Evolutionary conservation across 495 filamentous ascomycete species (phyloP).

Genomic region (Aspergillus conjunctus): DNA sequence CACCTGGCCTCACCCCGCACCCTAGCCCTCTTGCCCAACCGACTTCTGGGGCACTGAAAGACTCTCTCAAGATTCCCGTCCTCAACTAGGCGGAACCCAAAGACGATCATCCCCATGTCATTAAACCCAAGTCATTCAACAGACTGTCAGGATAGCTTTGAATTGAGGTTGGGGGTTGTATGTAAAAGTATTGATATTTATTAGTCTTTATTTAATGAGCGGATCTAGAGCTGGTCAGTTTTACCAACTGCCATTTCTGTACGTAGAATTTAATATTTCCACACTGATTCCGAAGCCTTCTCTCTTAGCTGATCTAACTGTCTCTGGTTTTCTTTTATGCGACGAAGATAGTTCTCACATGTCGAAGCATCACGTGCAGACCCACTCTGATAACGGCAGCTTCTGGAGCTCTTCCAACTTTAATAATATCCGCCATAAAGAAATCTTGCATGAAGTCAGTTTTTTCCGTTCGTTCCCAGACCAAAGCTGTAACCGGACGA

Average conservation of each 20-base stretch:
- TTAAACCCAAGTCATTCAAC: not conserved
- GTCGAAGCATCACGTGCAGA: not conserved
- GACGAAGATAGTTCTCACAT: not conserved
- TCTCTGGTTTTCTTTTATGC: not conserved
- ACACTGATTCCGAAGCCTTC: not conserved
- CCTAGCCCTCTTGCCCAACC: slow-evolving; percentile 33
- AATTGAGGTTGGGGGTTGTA: not conserved
- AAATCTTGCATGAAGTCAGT: not conserved
- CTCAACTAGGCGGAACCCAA: slow-evolving; percentile 33
- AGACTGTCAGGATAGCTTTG: not conserved
- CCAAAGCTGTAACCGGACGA: too few relatives aligned
- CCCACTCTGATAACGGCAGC: not conserved
- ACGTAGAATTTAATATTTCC: not conserved
- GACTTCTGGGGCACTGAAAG: slow-evolving; percentile 26
- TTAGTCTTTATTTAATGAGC: not conserved
- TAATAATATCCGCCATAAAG: not conserved
- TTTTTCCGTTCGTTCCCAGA: not conserved
- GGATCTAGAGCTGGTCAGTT: not conserved
- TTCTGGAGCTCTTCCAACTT: not conserved
- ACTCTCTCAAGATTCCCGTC: slow-evolving; percentile 35
- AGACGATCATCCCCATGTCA: too few relatives aligned
- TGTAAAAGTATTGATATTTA: slow-evolving; percentile 1
- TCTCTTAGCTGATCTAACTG: too few relatives aligned
- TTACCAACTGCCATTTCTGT: slow-evolving; percentile 1
- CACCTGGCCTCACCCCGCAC: slow-evolving; percentile 29